Conservation (phyloP, 192 early-diverging fungal genomes). For the Dimargaris verticillata region DNA sequence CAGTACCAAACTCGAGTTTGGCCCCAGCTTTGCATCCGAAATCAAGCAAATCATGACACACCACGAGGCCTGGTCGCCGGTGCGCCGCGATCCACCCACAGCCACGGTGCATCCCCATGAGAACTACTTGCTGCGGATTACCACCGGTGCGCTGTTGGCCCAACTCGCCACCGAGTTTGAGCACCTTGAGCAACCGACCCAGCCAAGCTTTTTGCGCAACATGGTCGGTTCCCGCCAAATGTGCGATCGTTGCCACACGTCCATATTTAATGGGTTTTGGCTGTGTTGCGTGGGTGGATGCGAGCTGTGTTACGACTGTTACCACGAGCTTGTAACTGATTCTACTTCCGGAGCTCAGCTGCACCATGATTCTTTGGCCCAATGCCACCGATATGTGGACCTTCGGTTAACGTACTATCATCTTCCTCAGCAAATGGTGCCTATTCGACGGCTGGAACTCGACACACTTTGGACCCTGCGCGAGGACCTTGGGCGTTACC, state of each 20-base stretch:
- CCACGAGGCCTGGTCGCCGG: constrained; percentile 1
- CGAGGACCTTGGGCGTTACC: not conserved
- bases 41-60: not conserved
- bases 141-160: not conserved
- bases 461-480: not conserved
- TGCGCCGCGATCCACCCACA: not conserved
- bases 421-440: constrained; percentile 1
- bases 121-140: not conserved
- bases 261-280: constrained; percentile 26
- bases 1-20: constrained; percentile 1
- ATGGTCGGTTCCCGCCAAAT: constrained; percentile 18
- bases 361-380: constrained; percentile 1
- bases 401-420: not conserved
- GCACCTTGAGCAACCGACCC: not conserved
- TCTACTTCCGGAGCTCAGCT: not conserved
- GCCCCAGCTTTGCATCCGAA: not conserved
- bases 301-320: constrained; percentile 31
- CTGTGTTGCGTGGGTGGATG: constrained; percentile 20
- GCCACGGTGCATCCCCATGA: constrained; percentile 4
- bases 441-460: not conserved
- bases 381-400: not conserved
- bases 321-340: constrained; percentile 16
- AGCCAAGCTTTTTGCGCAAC: not conserved
- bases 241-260: constrained; percentile 33
- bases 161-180: not conserved